A percentile compares a stretch with the other conserved stretches of the same genome.
Conservation (phyloP, 2,329 filamentous ascomycete genomes). For the Xylariaceae sp. region DNA sequence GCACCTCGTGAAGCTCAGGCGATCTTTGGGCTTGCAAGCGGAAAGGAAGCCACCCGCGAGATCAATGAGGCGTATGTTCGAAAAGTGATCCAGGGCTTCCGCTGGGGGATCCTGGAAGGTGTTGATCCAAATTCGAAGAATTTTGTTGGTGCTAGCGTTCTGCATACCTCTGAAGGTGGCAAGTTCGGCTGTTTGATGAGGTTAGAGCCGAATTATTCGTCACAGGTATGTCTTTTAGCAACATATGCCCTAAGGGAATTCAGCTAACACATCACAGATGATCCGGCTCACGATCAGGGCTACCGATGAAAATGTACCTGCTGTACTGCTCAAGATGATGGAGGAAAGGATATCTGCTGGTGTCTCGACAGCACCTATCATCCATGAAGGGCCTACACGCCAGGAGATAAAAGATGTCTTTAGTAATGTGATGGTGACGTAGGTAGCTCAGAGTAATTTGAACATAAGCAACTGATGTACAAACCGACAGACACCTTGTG, state of each 20-base stretch:
- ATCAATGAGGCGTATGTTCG: constrained; percentile 75
- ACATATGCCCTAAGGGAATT: neutral
- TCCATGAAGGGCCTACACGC: constrained; percentile 49
- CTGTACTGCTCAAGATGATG: constrained; percentile 82
- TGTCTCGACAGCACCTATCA: constrained; percentile 48
- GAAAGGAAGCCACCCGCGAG: constrained; percentile 62
- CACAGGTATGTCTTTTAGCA: constrained; percentile 69
- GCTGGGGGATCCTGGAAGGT: constrained; percentile 82
- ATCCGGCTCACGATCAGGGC: constrained; percentile 91
- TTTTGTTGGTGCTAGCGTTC: constrained; percentile 86
- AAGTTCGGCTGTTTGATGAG: constrained; percentile 95
- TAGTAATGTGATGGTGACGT: constrained; percentile 60
- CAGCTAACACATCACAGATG: constrained; percentile 63
- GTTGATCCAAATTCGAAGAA: constrained; percentile 95
- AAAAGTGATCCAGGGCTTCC: constrained; percentile 79
- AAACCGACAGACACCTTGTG: constrained; percentile 12
- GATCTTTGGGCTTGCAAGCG: constrained; percentile 73
- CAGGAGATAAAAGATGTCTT: constrained; percentile 62
- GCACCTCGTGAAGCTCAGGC: constrained; percentile 84
- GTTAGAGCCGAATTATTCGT: constrained; percentile 91
- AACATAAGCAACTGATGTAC: constrained; percentile 21
- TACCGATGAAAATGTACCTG: constrained; percentile 87
- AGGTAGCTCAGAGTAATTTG: constrained; percentile 25
- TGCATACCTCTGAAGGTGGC: constrained; percentile 80
- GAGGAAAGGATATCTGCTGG: constrained; percentile 75